Evolutionary conservation across 257 asterid species (phyloP).

Genomic region (Solanum etuberosum): DNA sequence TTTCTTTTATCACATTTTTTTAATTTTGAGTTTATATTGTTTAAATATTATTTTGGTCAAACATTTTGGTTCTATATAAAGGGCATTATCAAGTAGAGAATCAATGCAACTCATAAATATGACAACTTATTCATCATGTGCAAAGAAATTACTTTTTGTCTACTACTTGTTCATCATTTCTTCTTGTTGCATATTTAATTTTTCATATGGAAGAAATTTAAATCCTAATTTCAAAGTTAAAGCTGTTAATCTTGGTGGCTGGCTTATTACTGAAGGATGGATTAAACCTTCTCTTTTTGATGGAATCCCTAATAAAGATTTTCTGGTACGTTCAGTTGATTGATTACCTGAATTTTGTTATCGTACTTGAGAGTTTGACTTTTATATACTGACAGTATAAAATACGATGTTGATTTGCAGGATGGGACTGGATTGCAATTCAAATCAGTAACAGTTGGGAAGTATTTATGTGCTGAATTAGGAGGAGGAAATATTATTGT

Average conservation of each 20-base stretch:
- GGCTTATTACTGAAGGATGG: constrained; percentile 67
- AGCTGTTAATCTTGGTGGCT: constrained; percentile 68
- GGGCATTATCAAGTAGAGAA: background rate
- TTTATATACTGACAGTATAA: background rate
- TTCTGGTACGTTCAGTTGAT: constrained; percentile 18
- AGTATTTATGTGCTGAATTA: constrained; percentile 46
- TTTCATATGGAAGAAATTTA: constrained; percentile 9
- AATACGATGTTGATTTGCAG: background rate
- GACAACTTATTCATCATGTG: background rate
- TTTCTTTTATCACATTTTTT: background rate
- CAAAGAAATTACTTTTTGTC: constrained; percentile 1
- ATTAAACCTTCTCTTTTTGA: constrained; percentile 59
- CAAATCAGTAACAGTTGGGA: constrained; percentile 47
- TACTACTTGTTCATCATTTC: constrained; percentile 6
- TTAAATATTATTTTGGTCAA: background rate
- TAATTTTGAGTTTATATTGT: background rate
- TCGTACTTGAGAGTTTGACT: background rate
- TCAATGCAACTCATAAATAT: background rate
- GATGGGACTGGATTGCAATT: constrained; percentile 64
- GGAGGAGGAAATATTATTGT: constrained; percentile 69
- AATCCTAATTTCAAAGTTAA: constrained; percentile 19
- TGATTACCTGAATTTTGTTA: background rate
- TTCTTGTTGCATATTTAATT: constrained; percentile 3
- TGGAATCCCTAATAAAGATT: constrained; percentile 42
- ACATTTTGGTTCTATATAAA: background rate